Percentiles rank a stretch among this genome's conserved stretches.
Evolutionary conservation across 257 asterid species (phyloP).

Genomic region (Petrea volubilis): DNA sequence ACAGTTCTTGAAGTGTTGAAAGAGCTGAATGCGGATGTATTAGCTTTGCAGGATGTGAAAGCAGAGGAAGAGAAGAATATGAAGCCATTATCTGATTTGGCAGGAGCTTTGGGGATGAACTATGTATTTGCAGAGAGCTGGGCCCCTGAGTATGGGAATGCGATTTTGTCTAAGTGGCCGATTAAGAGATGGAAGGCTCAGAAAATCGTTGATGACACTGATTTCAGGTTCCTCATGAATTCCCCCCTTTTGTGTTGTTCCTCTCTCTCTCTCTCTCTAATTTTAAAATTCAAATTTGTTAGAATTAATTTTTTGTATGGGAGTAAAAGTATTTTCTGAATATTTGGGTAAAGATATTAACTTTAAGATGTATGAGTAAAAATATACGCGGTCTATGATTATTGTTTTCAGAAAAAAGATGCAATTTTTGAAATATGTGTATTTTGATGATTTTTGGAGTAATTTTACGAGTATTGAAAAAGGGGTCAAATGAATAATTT

Average conservation of each 20-base stretch:
- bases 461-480: too few relatives aligned
- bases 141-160: slow-evolving; percentile 98
- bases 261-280: background rate
- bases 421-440: too few relatives aligned
- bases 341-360: too few relatives aligned
- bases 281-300: too few relatives aligned
- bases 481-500: too few relatives aligned
- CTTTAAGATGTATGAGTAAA: too few relatives aligned
- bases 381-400: too few relatives aligned
- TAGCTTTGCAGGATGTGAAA: slow-evolving; percentile 90
- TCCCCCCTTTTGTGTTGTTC: background rate
- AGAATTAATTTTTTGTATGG: too few relatives aligned
- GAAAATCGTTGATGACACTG: slow-evolving; percentile 75
- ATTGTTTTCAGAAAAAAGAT: too few relatives aligned
- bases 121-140: slow-evolving; percentile 97
- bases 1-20: slow-evolving; percentile 67
- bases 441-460: too few relatives aligned
- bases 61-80: slow-evolving; percentile 93
- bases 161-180: slow-evolving; percentile 87
- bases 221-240: slow-evolving; percentile 60
- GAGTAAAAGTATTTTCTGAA: too few relatives aligned
- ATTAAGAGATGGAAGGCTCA: slow-evolving; percentile 84
- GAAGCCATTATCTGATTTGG: slow-evolving; percentile 90
- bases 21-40: slow-evolving; percentile 79
- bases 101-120: slow-evolving; percentile 83